Base-by-base conservation (phyloP, 2,329 filamentous ascomycete species). In the Cytospora piceicola region DNA sequence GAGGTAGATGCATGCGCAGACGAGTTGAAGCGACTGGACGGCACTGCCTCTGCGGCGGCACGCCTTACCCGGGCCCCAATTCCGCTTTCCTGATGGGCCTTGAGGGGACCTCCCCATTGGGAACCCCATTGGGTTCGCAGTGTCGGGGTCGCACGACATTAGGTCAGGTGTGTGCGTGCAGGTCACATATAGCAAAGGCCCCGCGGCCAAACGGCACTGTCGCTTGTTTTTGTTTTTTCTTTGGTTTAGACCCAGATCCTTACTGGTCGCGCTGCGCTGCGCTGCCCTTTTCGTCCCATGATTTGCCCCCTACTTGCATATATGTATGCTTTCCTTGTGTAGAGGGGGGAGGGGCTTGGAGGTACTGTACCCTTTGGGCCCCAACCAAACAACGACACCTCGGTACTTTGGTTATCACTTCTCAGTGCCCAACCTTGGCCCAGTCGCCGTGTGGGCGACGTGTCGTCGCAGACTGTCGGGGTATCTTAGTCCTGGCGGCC, bases 21-120 rank as follows among this genome's bases (percentile, higher is more conserved):
- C n/a, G 14, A 55, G 39, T 39, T 29, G 39, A 63, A 51, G 60
- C 29, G 60, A 63, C 60, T 63, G 53, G 60, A 63, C 60, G 36
- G 20, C 39, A 51, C 17, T 39, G 39, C 24, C 60, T 57, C 22
- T 51, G 39, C 39, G 20, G 49, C 32, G 29, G 49, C 34, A 57
- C 55, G 60, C 60, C 60, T 57, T 63, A 51, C 60, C 60, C 60
- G 60, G 30, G 39, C 55, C 39, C 60, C 60, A 63, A 36, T 63
- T 56, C 24, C 52, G 17, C 24, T 54, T 54, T 27, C 52, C 7
- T 14, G 29, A 15, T 11, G 24, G 20, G n/a, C 51, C 51, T 56
- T 29, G 11, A 27, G 7, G 12, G 14, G 36, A 29, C 27, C 27
- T 5, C 27, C 27, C 27, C 27, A 29, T n/a, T n/a, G 52, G 36